Evolutionary conservation across 805 yeast species (phyloP).

Genomic region (Yarrowia divulgata): DNA sequence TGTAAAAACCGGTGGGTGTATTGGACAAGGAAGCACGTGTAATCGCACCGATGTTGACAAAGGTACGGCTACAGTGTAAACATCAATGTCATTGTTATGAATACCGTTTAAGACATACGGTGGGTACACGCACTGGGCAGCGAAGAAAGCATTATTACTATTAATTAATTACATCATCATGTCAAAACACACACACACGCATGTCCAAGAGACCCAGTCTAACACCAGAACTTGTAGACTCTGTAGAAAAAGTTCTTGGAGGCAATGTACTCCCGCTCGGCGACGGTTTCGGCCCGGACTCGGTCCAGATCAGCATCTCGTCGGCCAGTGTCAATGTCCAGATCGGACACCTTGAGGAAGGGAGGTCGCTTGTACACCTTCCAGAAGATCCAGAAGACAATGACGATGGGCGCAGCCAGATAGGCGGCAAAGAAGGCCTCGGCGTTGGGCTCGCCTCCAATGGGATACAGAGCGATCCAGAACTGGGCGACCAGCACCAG

Average conservation of each 20-base stretch:
- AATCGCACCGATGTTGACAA: background rate
- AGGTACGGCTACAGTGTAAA: background rate
- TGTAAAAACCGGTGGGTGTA: no score
- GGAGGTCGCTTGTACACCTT: constrained; percentile 59
- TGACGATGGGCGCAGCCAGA: constrained; percentile 67
- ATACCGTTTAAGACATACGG: no score
- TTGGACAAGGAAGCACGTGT: constrained; percentile 19
- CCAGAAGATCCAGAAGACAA: constrained; percentile 64
- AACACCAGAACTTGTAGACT: constrained; percentile 58
- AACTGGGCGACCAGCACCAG: constrained; percentile 72
- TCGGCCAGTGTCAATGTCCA: constrained; percentile 70
- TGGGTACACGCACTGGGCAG: no score
- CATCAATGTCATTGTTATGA: background rate
- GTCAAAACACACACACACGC: background rate
- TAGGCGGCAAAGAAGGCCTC: constrained; percentile 66
- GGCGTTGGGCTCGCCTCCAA: constrained; percentile 55
- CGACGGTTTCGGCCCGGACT: constrained; percentile 60
- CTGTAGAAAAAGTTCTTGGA: constrained; percentile 59
- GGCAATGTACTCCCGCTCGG: constrained; percentile 55
- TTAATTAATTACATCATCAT: constrained; percentile 17
- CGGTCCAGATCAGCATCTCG: constrained; percentile 62
- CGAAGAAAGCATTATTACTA: background rate
- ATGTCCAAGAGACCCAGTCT: constrained; percentile 37
- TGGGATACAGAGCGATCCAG: constrained; percentile 76
- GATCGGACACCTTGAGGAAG: constrained; percentile 56